Percentiles rank a stretch among this genome's conserved stretches.
phyloP scores from a whole-genome alignment of 129 eudicot genomes.

The Pittosporum tobira region DNA sequence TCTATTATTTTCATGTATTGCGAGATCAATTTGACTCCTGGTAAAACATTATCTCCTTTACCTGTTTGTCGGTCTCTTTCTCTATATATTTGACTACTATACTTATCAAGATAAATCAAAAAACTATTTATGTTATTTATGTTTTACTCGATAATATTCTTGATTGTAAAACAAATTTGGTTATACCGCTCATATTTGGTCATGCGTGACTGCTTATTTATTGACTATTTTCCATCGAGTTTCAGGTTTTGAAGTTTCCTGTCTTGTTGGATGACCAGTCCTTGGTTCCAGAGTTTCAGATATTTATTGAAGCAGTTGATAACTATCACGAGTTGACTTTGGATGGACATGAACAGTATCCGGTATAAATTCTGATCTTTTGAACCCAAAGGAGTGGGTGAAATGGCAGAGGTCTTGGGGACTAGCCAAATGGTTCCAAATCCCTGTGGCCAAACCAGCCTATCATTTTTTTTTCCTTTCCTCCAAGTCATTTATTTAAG shows the following conservation, averaged over 20 bases:
- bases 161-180: neutral
- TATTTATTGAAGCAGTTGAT: slow-evolving; percentile 71
- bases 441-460: no score
- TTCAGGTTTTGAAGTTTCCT: slow-evolving; percentile 81
- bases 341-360: slow-evolving; percentile 75
- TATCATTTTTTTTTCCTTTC: no score
- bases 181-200: neutral
- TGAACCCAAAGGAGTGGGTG: no score
- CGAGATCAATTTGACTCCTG: no score
- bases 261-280: slow-evolving; percentile 71
- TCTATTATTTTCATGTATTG: no score
- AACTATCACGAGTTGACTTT: slow-evolving; percentile 69
- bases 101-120: no score
- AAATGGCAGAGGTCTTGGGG: no score
- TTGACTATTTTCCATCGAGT: neutral
- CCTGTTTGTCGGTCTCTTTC: no score
- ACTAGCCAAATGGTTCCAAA: no score
- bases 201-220: neutral
- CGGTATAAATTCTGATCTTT: slow-evolving; percentile 55
- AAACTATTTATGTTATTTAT: no score
- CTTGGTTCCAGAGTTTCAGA: slow-evolving; percentile 58
- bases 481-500: slow-evolving; percentile 5
- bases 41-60: no score
- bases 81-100: no score
- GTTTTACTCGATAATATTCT: neutral